Base-by-base conservation (phyloP, 176 grass and related monocot species). In the Ensete glaucum region DNA sequence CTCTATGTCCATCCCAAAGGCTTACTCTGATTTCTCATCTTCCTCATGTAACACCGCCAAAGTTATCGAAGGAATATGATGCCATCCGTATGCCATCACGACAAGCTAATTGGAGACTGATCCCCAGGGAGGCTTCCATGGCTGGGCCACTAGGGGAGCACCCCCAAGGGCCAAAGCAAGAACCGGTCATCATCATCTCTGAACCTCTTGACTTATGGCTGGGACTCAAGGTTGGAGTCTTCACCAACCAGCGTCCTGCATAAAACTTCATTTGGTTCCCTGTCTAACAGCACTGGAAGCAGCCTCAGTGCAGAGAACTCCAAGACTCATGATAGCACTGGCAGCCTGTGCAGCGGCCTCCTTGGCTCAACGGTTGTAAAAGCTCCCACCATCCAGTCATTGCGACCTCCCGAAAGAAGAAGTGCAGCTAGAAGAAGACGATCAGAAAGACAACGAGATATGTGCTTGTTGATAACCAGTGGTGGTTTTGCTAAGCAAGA, bases 141-240 rank as follows among this genome's bases (percentile, higher is more conserved):
- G 89, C 86, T n/a, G 93, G 93, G 29, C 93, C 93, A 79, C 64
- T 96, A 64, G 93, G 89, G 24, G 43, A 56, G 52, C 17, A 76
- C 27, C 69, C 29, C 53, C 3, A 83, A 79, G 71, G 81, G 80
- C 70, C 76, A 83, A 77, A 88, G 71, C 56, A 92, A 79, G 59
- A 90, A 72, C 78, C 83, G 67, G 25, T 84, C 76, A 50, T 71
- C 73, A 62, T 55, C 77, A n/a, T 92, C 80, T 75, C 75, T 55
- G 60, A 75, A 82, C 73, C 72, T 88, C 64, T 70, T 78, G 54
- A 81, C 57, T 20, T 84, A 88, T 8, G 56, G 83, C 73, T 88
- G 78, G 89, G 84, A 75, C 74, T 83, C 65, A 11, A 81, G 27
- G 13, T 79, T 73, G 16, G 78, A 84, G 64, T 86, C 72, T 21